Base-by-base conservation (phyloP, 2,329 filamentous ascomycete species). In the Coniochaeta pulveracea region DNA sequence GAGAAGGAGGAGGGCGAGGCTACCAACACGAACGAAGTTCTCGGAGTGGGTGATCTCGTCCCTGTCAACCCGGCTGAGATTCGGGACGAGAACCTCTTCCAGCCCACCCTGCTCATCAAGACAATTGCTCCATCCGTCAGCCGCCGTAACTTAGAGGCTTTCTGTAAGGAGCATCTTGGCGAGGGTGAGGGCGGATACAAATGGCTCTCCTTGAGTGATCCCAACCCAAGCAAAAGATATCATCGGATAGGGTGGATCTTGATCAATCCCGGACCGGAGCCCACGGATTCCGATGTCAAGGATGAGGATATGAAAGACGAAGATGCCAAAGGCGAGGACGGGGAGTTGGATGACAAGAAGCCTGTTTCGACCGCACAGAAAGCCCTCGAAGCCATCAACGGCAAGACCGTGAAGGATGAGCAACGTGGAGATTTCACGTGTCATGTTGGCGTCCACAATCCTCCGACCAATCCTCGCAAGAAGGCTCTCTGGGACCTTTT, bases 221-320 rank as follows among this genome's bases (percentile, higher is more conserved):
- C 91, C 1, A 98, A 98, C 50, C 91, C 91, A 2, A 81, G 85
- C 48, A 98, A 98, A 61, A 82, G 93, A 42, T 98, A 88, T 50
- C 91, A 98, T 52, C 80, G 91, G 15, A 96, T 98, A 56, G 91
- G 91, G 15, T 98, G 93, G 89, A 93, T 98, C 39, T 91, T 96
- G 71, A 69, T 98, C 8, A 82, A 96, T 48, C 81, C 85, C 11
- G 76, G 76, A 10, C 68, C 80, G 1, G 84, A 93, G 36, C 15
- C 28, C 15, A n/a, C n/a, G n/a, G n/a, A n/a, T n/a, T 7, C 18
- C n/a, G 28, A 31, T 12, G 28, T 31, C 28, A 65, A 70, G 15
- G 60, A 69, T 5, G 64, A 71, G 29, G 67, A 76, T 10, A 63
- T 78, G 38, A 84, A 93, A 45, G 70, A 79, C 40, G 68, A 72